These are phyloP conservation scores for Aspergillus neoniger DNA, from an alignment of 2,329 filamentous ascomycete species.

Conservation along the genomic window DNA sequence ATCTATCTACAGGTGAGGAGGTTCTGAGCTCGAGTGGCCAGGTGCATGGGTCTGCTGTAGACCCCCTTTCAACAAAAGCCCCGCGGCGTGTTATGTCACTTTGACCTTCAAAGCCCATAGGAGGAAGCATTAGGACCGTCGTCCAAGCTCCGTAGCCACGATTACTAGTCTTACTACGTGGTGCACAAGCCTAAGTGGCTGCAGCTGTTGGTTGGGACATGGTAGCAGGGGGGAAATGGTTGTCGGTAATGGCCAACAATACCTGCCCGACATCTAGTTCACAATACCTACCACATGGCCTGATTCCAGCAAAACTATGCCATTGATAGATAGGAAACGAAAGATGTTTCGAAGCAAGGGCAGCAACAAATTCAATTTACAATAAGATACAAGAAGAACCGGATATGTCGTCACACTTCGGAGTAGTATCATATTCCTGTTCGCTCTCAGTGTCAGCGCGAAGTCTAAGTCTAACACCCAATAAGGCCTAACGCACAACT, in stretches of 20 bases:
- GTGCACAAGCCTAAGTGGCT: conserved; percentile 10
- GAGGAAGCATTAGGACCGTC: background rate
- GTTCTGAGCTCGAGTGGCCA: background rate
- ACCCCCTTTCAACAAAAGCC: background rate
- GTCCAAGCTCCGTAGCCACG: conserved; percentile 12
- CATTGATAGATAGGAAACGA: background rate
- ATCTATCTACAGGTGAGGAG: background rate
- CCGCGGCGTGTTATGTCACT: background rate
- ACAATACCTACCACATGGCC: background rate
- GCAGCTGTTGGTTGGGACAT: background rate
- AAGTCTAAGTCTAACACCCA: background rate
- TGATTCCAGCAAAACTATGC: background rate
- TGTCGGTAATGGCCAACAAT: background rate
- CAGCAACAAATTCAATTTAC: background rate
- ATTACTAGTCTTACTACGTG: background rate
- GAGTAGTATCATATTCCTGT: background rate
- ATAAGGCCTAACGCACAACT: conserved; percentile 3
- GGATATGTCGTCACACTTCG: background rate
- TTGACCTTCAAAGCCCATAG: background rate
- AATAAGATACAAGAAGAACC: no score
- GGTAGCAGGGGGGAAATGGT: background rate
- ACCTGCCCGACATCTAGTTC: background rate
- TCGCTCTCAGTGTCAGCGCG: background rate
- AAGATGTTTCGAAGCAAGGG: background rate
- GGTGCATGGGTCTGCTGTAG: background rate